Base-by-base conservation (phyloP, 2,329 filamentous ascomycete genomes). In the Ceratocystiopsis brevicomis region DNA sequence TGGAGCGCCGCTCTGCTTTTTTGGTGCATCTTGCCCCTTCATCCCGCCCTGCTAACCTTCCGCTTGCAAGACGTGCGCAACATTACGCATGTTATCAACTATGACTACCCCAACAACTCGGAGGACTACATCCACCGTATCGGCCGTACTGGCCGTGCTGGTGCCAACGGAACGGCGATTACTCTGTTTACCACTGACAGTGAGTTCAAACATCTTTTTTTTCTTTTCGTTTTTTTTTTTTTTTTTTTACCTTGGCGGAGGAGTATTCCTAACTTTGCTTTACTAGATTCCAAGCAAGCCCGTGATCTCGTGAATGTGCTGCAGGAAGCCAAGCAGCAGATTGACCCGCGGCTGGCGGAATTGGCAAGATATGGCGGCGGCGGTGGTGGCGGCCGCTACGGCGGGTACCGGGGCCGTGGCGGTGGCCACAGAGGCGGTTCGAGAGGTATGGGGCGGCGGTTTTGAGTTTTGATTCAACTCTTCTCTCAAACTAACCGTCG, bases 41-140 rank as follows among this genome's bases (percentile, higher is more conserved):
- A 5, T 37, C 36, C 18, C 10, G n/a, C n/a, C n/a, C 1, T 73
- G 68, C 85, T 93, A 92, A 93, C 82, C 72, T 75, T 64, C 72
- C 58, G 67, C 50, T 38, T 12, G 59, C 60, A 95, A 96, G 90
- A 98, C 81, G 90, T 98, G 71, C 88, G 87, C 37, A 93, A 98
- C 75, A 98, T 98, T 71, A 96, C 90, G 67, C 90, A 98, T 70
- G 90, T 98, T 67, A 76, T 98, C 69, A 96, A 96, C 78, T 95
- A 96, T 83, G 90, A 96, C 64, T 96, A 96, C 67, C 88, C 88
- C 63, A 96, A 96, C 72, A 96, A 96, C 66, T 77, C 90, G 57
- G 90, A 98, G 69, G 88, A 96, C 60, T 96, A 96, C 58, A 93
- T 96, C 54, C 90, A 95, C 61, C 82, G 90, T 62, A 90, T 88